phyloP scores from a whole-genome alignment of 306 rosid species.

The Gastrolobium villosum region DNA sequence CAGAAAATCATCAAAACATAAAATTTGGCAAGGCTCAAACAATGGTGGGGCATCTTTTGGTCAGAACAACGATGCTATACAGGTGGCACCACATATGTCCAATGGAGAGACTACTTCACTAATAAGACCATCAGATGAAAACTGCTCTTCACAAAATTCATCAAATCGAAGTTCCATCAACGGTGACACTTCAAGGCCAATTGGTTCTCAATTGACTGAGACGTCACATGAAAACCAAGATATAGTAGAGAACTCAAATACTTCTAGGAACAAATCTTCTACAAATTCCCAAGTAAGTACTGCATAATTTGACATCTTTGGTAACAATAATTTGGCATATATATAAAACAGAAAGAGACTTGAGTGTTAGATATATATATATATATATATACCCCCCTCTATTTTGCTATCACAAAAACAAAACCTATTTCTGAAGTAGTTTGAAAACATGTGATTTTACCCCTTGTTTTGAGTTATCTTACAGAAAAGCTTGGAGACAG shows the following conservation, averaged over 20 bases:
- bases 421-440: no score
- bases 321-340: background rate
- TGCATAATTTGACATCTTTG: background rate
- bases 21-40: conserved; percentile 15
- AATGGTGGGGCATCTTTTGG: conserved; percentile 33
- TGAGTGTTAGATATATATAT: no score
- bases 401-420: no score
- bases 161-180: conserved; percentile 16
- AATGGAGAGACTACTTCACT: conserved; percentile 43
- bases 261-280: conserved; percentile 33
- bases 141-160: conserved; percentile 21
- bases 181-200: conserved; percentile 48
- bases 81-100: conserved; percentile 9
- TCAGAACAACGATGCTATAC: conserved; percentile 23
- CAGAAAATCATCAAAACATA: conserved; percentile 46
- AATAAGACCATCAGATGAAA: conserved; percentile 28
- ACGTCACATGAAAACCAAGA: conserved; percentile 45
- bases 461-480: conserved; percentile 31
- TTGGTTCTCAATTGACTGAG: conserved; percentile 45
- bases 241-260: conserved; percentile 23
- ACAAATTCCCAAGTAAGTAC: conserved; percentile 57
- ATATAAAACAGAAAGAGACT: background rate
- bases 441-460: background rate
- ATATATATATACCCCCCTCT: no score
- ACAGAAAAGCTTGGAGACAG: conserved; percentile 58